Conservation (phyloP, 768 basidiomycete species). For the Boletus vinaceobasis region DNA sequence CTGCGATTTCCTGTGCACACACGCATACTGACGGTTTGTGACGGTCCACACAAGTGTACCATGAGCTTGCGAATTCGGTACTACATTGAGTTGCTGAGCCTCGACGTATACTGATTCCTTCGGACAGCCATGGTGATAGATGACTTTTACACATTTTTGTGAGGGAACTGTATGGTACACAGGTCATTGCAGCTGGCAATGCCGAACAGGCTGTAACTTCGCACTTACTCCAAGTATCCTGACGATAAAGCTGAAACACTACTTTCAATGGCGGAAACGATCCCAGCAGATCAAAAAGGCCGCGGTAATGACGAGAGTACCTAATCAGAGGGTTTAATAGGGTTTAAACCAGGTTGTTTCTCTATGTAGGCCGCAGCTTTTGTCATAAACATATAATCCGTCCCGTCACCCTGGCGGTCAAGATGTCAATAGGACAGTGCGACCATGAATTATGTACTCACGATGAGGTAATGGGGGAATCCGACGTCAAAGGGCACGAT, state of each 20-base stretch:
- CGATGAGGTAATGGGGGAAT: constrained; percentile 33
- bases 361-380: constrained; percentile 14
- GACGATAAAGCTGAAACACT: neutral
- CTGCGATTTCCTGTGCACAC: neutral
- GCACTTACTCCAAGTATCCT: too few relatives aligned
- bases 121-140: too few relatives aligned
- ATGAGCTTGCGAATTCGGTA: neutral
- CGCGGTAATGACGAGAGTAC: neutral
- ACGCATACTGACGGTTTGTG: too few relatives aligned
- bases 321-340: constrained; percentile 12
- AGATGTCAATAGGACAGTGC: neutral
- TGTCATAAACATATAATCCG: constrained; percentile 16
- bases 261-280: neutral
- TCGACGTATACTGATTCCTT: too few relatives aligned
- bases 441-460: constrained; percentile 14
- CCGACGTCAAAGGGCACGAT: constrained; percentile 31
- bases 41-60: too few relatives aligned
- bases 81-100: too few relatives aligned
- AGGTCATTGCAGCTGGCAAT: too few relatives aligned
- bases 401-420: constrained; percentile 24
- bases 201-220: too few relatives aligned
- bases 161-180: too few relatives aligned
- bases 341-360: constrained; percentile 12
- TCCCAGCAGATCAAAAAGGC: neutral
- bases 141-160: too few relatives aligned